Conservation (phyloP, 2,329 filamentous ascomycete genomes). For the Paramyrothecium sp. region DNA sequence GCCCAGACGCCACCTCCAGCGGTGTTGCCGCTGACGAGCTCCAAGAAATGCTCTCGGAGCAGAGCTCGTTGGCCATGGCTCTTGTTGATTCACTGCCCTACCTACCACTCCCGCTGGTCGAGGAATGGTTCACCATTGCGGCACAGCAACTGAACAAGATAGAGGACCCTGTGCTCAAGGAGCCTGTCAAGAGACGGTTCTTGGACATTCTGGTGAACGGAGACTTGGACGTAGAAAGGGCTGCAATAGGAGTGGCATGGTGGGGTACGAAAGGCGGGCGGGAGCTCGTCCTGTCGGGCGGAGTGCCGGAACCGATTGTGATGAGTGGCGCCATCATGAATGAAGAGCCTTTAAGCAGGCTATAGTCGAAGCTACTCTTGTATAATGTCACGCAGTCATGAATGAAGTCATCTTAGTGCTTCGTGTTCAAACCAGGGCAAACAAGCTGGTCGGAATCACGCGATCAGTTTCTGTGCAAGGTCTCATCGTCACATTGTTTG, state of each 20-base stretch:
- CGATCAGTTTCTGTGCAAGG: too few relatives aligned
- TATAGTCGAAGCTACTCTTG: slow-evolving; percentile 25
- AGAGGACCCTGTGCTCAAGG: slow-evolving; percentile 58
- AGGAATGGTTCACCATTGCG: slow-evolving; percentile 77
- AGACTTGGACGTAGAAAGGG: slow-evolving; percentile 85
- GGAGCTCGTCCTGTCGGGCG: slow-evolving; percentile 42
- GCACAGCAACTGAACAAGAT: slow-evolving; percentile 68
- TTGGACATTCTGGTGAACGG: slow-evolving; percentile 78
- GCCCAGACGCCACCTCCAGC: slow-evolving; percentile 33
- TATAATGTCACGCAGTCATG: too few relatives aligned
- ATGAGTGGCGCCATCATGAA: slow-evolving; percentile 55
- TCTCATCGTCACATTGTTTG: too few relatives aligned
- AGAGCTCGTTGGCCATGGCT: slow-evolving; percentile 73
- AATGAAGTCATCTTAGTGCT: too few relatives aligned
- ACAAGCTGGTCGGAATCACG: too few relatives aligned
- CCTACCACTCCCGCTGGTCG: slow-evolving; percentile 65
- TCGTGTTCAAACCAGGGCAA: too few relatives aligned
- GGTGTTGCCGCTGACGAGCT: slow-evolving; percentile 18
- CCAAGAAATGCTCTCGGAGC: slow-evolving; percentile 62
- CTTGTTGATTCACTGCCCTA: slow-evolving; percentile 78
- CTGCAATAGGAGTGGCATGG: slow-evolving; percentile 78
- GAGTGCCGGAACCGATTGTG: slow-evolving; percentile 26
- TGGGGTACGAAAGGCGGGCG: slow-evolving; percentile 66
- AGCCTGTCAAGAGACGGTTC: slow-evolving; percentile 67
- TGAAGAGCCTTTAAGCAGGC: slow-evolving; percentile 28